Base-by-base conservation (phyloP, 2,329 filamentous ascomycete genomes). In the Sporothrix inflata region DNA sequence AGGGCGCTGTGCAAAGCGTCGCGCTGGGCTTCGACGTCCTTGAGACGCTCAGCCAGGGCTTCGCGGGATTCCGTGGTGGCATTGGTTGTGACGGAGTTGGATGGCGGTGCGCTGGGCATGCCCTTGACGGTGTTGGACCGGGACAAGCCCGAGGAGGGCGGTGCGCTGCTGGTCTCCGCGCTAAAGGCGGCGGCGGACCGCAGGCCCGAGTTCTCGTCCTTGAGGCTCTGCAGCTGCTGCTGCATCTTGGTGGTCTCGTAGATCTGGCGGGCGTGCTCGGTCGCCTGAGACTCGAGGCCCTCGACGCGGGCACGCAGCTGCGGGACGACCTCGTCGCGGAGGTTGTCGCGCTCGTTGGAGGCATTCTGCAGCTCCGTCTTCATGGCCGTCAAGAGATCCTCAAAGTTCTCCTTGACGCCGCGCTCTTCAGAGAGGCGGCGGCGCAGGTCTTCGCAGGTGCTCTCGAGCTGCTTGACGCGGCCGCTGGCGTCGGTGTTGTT, bases 11-110 rank as follows among this genome's bases (percentile, higher is more conserved):
- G 96, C 7, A 99, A 85, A 0, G 95, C 94, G 81, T 99, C 95
- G 63, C 96, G 89, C 82, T 99, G 96, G 57, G 93, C 90, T 81
- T 98, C 95, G 12, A 98, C 91, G 75, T 98, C 95, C 81, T 97
- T 97, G 21, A 97, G 86, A 40, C 92, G 88, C 76, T 97, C 94
- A 1, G 90, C 89, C 19, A 94, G 82, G 12, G 88, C 87, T 71
- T 95, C 92, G 71, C 90, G 86, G 4, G 88, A 89, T 76, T 92
- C 88, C 73, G 78, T 81, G 69, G 65, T 24, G 80, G 82, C 27
- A 75, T 71, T 38, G 74, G 66, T 65, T 57, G 45, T 72, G 74
- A 80, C 78, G 84, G 45, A 16, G 45, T 30, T 38, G n/a, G 69
- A 45, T 8, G 65, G 49, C 21, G 70, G 63, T 42, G 21, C 70